These are phyloP conservation scores for Penicillium decumbens DNA, from an alignment of 2,329 filamentous ascomycete genomes.

Conservation along the genomic window DNA sequence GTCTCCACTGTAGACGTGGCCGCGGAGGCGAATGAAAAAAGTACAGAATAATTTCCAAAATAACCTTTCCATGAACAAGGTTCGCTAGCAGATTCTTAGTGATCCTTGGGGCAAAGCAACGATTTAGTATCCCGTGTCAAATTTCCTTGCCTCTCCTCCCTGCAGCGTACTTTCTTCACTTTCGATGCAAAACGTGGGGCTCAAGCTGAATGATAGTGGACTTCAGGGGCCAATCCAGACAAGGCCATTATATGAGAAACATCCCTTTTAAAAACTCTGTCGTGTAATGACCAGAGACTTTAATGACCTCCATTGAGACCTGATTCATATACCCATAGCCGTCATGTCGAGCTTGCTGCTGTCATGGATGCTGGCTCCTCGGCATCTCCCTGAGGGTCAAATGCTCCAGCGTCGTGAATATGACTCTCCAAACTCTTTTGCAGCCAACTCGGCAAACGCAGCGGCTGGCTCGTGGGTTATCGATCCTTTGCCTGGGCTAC, in stretches of 20 bases:
- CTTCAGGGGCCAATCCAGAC: not conserved
- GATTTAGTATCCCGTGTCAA: not conserved
- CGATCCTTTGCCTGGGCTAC: slow-evolving; percentile 12
- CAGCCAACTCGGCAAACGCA: slow-evolving; percentile 15
- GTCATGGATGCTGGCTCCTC: slow-evolving; percentile 2
- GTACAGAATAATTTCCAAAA: no score
- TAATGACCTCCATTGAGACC: not conserved
- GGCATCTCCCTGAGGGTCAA: not conserved
- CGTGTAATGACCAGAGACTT: not conserved
- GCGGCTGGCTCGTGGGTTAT: slow-evolving; percentile 13
- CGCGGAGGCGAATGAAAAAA: not conserved
- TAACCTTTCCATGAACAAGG: not conserved
- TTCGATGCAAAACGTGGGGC: not conserved
- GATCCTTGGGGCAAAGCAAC: not conserved
- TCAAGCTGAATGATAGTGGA: not conserved
- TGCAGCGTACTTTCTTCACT: not conserved
- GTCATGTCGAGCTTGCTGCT: slow-evolving; percentile 10
- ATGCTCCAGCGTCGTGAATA: slow-evolving; percentile 4
- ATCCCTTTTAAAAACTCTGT: not conserved
- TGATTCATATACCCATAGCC: not conserved
- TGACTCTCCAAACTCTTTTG: slow-evolving; percentile 7
- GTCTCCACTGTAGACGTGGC: not conserved
- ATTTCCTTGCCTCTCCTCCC: no score
- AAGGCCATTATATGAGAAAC: not conserved
- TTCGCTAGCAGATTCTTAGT: not conserved